A percentile compares a stretch with the other conserved stretches of the same genome.
Conservation (phyloP, 352 stramenopile genomes). For the Pelagophyceae sp. region DNA sequence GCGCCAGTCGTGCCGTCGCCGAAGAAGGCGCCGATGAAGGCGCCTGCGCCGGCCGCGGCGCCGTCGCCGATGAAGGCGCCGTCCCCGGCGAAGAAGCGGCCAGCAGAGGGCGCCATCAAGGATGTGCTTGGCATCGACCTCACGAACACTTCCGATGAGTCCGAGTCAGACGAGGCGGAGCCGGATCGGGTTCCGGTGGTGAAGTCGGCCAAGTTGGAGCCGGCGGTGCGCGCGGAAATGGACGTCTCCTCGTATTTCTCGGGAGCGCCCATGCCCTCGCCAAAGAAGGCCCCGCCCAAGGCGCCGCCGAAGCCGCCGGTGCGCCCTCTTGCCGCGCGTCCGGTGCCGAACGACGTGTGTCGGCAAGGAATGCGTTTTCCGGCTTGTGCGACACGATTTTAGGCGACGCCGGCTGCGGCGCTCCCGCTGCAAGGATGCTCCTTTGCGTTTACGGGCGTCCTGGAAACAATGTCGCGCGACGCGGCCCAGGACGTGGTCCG, state of each 20-base stretch:
- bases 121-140: too few species aligned
- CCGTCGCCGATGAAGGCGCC: too few species aligned
- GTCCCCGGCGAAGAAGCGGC: too few species aligned
- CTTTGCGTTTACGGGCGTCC: conserved; percentile 40
- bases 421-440: conserved; percentile 30
- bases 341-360: background rate
- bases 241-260: background rate
- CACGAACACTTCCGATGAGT: too few species aligned
- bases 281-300: conserved; percentile 4
- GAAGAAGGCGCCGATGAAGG: too few species aligned
- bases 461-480: conserved; percentile 33
- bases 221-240: conserved; percentile 24
- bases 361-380: background rate
- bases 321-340: too few species aligned
- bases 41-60: too few species aligned
- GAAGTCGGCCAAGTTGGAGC: conserved; percentile 10
- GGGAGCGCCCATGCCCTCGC: conserved; percentile 18
- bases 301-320: background rate
- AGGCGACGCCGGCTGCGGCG: conserved; percentile 26
- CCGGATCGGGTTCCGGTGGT: conserved; percentile 7
- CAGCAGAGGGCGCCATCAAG: too few species aligned
- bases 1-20: too few species aligned
- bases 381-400: conserved; percentile 9
- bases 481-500: conserved; percentile 48
- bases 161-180: background rate